phyloP scores from a whole-genome alignment of 2,329 filamentous ascomycete genomes.

The Aspergillus sp. region DNA sequence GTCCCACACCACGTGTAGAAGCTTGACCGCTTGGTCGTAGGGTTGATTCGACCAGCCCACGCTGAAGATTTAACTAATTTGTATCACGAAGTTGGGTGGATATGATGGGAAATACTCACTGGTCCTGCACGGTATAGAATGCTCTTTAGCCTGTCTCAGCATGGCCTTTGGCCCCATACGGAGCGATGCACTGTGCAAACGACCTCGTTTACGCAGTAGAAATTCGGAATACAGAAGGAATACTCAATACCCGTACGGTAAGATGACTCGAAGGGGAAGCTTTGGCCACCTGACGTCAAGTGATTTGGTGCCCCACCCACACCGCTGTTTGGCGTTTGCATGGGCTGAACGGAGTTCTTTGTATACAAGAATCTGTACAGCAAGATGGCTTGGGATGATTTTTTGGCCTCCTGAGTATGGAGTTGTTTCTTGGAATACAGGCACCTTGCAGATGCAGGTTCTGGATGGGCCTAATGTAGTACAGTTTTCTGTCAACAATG shows the following conservation, averaged over 20 bases:
- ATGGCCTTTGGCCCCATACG: neutral
- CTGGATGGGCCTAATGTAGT: neutral
- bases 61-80: neutral
- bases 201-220: neutral
- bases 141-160: neutral
- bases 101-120: neutral
- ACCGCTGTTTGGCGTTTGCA: neutral
- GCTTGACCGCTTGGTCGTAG: constrained; percentile 23
- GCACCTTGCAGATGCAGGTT: neutral
- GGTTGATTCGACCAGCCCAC: neutral
- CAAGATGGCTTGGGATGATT: too few species aligned
- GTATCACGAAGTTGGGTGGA: neutral
- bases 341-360: neutral
- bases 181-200: neutral
- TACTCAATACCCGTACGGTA: neutral
- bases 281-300: neutral
- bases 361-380: too few species aligned
- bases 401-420: too few species aligned
- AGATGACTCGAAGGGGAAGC: neutral
- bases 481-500: neutral
- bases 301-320: neutral
- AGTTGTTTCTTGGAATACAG: neutral
- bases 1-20: constrained; percentile 31
- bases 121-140: neutral
- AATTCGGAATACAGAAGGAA: too few species aligned